Evolutionary conservation across 78 protist species (phyloP).

Genomic region (Anaeramoeba flamelloides): DNA sequence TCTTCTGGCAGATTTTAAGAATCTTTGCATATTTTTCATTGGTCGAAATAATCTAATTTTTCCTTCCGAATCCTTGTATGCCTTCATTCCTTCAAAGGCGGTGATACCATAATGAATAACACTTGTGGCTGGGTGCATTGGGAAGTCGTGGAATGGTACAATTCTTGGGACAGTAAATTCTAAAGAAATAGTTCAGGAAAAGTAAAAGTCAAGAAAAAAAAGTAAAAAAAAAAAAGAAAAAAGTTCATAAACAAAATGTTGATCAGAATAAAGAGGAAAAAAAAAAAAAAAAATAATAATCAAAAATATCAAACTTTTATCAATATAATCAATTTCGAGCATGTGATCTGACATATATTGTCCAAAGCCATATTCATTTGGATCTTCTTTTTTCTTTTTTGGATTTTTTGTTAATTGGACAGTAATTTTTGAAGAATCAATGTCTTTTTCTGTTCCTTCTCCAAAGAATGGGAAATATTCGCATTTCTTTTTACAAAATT

Average conservation of each 20-base stretch:
- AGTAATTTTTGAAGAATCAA: slow-evolving; percentile 9
- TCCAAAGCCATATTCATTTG: slow-evolving; percentile 62
- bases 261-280: no score
- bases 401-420: slow-evolving; percentile 35
- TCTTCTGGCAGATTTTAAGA: slow-evolving; percentile 46
- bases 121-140: not conserved
- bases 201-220: no score
- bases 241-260: no score
- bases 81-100: slow-evolving; percentile 94
- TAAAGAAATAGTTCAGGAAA: no score
- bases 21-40: slow-evolving; percentile 63
- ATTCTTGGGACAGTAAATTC: not conserved
- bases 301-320: no score
- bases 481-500: not conserved
- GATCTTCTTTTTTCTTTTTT: slow-evolving; percentile 21
- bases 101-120: not conserved
- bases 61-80: slow-evolving; percentile 38
- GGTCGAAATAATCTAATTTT: slow-evolving; percentile 72
- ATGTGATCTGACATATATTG: slow-evolving; percentile 66
- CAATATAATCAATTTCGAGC: slow-evolving; percentile 60
- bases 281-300: no score
- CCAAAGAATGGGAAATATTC: not conserved
- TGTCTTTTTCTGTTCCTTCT: not conserved
- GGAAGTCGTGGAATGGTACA: not conserved
- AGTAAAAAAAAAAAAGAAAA: no score